Base-by-base conservation (phyloP, 2,329 filamentous ascomycete genomes). In the Eurotiales sp. region DNA sequence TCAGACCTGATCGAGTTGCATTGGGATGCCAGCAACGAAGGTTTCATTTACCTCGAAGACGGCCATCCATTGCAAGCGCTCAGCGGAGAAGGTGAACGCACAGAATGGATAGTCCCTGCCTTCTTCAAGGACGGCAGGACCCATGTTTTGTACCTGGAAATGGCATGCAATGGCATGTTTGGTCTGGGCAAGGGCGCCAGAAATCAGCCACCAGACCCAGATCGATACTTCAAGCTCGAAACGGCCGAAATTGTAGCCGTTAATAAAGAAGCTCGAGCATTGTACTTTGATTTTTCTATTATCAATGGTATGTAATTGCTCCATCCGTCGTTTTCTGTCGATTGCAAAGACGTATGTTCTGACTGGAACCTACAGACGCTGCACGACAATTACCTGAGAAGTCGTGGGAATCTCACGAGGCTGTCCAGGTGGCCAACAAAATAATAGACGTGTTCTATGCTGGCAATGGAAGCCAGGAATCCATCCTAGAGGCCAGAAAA, bases 131-230 rank as follows among this genome's bases (percentile, higher is more conserved):
- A 96, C 67, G 91, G 90, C 48, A 84, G 91, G 66, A 82, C 90
- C 62, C 91, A 97, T 67, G 83, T 80, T 19, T 88, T 97, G 62
- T 99, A 96, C 69, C 85, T 99, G 58, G 93, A 99, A 74, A 95
- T 97, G 88, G 93, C 93, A 17, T 97, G 93, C 73, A 99, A 99
- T 69, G 85, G 86, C 69, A 97, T 97, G 91, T 97, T 97, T 73
- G 93, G 93, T 60, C 96, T 95, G 67, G 86, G 90, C 0, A 86
- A 86, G n/a, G 89, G 89, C 23, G 89, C 95, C 68, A 83, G 79
- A 30, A 97, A 96, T 59, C 88, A 95, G 66, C 90, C 93, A 10
- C 93, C 93, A 0, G 78, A 86, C 54, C 88, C 88, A 15, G 83
- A 96, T 74, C 87, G 80, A 61, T 87, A 87, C 66, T 99, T 87